Conservation (phyloP, 441 rosid genomes). For the Mallotus japonicus region DNA sequence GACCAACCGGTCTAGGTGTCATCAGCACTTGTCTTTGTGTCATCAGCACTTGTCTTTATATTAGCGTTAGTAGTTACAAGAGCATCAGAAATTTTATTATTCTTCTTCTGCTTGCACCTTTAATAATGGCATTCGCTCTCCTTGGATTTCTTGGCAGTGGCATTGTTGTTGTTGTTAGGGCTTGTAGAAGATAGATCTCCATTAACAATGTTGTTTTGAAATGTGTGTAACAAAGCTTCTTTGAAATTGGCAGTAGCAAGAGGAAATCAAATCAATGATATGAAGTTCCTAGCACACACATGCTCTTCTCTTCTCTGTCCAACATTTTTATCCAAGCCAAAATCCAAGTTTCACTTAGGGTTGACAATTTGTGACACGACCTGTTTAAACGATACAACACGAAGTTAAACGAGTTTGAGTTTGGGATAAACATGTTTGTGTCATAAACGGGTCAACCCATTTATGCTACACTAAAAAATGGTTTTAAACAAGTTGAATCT, state of each 20-base stretch:
- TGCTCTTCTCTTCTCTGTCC: too few species aligned
- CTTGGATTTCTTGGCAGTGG: conserved; percentile 52
- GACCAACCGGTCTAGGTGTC: too few species aligned
- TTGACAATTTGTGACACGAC: too few species aligned
- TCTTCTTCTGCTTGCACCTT: conserved; percentile 96
- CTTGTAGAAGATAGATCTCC: conserved; percentile 47
- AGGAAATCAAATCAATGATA: neutral
- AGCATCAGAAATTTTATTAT: conserved; percentile 37
- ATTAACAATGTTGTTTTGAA: conserved; percentile 42
- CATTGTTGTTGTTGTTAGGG: conserved; percentile 24
- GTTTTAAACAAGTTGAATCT: too few species aligned
- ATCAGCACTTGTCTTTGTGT: too few species aligned
- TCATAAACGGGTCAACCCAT: too few species aligned
- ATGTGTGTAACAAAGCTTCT: conserved; percentile 7
- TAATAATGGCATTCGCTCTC: conserved; percentile 91
- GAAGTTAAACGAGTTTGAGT: too few species aligned
- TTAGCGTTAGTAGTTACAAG: conserved; percentile 24
- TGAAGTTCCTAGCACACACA: neutral
- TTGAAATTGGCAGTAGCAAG: neutral
- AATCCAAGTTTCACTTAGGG: too few species aligned
- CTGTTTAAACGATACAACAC: too few species aligned
- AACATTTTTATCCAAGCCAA: too few species aligned
- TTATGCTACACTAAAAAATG: too few species aligned
- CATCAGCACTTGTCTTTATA: neutral
- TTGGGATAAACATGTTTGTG: too few species aligned